A percentile compares a stretch with the other conserved stretches of the same genome.
These are phyloP conservation scores for Cryptosporidium parvum DNA, from an alignment of 169 alveolate genomes.

Conservation along the genomic window DNA sequence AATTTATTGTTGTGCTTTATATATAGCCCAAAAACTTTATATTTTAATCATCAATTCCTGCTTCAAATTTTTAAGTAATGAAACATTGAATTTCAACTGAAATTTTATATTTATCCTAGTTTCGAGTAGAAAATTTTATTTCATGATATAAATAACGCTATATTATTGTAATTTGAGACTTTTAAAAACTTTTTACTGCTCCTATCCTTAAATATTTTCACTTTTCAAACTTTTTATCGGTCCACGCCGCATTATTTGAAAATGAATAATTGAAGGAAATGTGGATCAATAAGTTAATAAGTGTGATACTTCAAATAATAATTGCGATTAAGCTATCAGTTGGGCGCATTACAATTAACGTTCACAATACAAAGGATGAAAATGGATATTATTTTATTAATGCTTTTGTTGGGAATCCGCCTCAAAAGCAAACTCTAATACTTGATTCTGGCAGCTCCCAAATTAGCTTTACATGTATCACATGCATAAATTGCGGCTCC, in stretches of 20 bases:
- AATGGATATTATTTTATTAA: constrained; percentile 34
- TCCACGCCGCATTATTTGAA: not conserved
- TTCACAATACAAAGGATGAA: constrained; percentile 18
- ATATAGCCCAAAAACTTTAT: too few relatives aligned
- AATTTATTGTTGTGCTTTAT: not conserved
- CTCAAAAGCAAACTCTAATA: constrained; percentile 80
- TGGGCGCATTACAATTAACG: not conserved
- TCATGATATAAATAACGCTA: too few relatives aligned
- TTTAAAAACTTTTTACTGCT: not conserved
- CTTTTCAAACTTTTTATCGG: not conserved
- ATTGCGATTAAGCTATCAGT: not conserved
- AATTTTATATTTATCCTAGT: too few relatives aligned
- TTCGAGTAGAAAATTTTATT: too few relatives aligned
- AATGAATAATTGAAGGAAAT: not conserved
- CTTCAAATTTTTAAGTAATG: too few relatives aligned
- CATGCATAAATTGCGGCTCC: constrained; percentile 79
- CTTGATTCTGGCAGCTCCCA: constrained; percentile 83
- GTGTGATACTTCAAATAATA: not conserved
- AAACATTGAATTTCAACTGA: too few relatives aligned
- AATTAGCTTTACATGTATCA: constrained; percentile 78
- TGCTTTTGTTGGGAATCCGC: constrained; percentile 59
- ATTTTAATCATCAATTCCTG: too few relatives aligned
- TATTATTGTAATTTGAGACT: too few relatives aligned
- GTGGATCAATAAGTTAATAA: not conserved
- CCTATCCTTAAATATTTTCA: not conserved